Conservation (phyloP, 768 basidiomycete genomes). For the Pholiota microspora region DNA sequence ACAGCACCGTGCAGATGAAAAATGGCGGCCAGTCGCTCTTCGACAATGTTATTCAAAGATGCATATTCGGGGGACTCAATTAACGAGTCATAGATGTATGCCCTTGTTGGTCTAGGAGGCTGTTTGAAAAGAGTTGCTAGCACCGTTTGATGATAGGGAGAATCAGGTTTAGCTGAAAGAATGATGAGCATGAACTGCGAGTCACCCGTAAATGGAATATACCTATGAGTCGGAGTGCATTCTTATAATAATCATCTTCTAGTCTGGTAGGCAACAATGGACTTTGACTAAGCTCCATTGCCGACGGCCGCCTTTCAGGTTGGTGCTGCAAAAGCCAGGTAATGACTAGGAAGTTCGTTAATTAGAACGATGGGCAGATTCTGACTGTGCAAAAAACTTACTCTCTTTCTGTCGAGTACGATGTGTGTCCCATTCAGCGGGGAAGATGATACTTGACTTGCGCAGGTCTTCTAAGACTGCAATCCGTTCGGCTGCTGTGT, state of each 20-base stretch:
- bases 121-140: constrained; percentile 78
- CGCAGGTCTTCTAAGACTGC: constrained; percentile 79
- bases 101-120: constrained; percentile 59
- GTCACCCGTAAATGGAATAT: no score
- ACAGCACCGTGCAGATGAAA: constrained; percentile 91
- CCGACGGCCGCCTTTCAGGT: constrained; percentile 73
- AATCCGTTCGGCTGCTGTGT: constrained; percentile 81
- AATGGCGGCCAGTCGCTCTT: constrained; percentile 71
- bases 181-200: no score
- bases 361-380: no score
- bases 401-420: constrained; percentile 70
- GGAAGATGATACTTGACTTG: constrained; percentile 72
- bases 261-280: constrained; percentile 70
- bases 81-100: constrained; percentile 74
- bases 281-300: constrained; percentile 81
- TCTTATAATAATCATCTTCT: constrained; percentile 86
- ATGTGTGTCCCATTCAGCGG: constrained; percentile 65
- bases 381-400: no score
- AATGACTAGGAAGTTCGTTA: constrained; percentile 63
- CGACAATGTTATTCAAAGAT: constrained; percentile 69
- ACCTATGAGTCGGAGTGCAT: constrained; percentile 77
- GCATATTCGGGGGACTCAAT: constrained; percentile 67
- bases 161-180: constrained; percentile 70
- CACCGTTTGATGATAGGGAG: constrained; percentile 77
- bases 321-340: constrained; percentile 80